Evolutionary conservation across 2,329 filamentous ascomycete species (phyloP).

Genomic region (Lachnellula arida): DNA sequence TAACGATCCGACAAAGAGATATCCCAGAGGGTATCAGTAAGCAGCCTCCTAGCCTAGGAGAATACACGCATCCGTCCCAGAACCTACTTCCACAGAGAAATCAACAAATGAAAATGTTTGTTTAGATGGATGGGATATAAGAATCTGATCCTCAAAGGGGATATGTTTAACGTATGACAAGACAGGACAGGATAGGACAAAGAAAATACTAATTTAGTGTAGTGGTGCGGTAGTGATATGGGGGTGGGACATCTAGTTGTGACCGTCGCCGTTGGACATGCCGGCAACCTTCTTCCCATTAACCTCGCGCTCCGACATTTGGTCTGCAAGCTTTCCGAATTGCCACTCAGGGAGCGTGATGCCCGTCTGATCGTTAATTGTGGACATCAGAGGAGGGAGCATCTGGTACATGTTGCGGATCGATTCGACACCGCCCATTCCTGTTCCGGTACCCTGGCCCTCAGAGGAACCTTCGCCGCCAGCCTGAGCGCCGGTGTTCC

Average conservation of each 20-base stretch:
- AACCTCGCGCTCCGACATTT: conserved; percentile 28
- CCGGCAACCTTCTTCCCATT: conserved; percentile 14
- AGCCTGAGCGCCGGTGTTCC: conserved; percentile 66
- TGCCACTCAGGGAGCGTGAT: conserved; percentile 77
- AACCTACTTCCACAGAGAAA: background rate
- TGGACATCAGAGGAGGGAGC: conserved; percentile 75
- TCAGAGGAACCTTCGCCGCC: conserved; percentile 36
- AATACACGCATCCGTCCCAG: background rate
- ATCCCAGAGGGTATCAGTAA: background rate
- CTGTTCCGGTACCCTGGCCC: conserved; percentile 38
- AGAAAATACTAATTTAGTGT: background rate
- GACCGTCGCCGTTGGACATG: background rate
- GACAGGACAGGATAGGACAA: background rate
- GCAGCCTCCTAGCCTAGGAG: background rate
- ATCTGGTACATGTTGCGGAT: conserved; percentile 82
- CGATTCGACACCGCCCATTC: conserved; percentile 53
- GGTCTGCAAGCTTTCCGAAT: conserved; percentile 46
- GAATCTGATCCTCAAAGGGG: background rate
- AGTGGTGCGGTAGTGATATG: background rate
- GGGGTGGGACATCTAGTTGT: background rate
- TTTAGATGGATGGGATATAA: background rate
- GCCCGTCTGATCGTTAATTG: conserved; percentile 85
- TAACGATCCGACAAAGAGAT: too few relatives aligned
- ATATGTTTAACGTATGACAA: background rate
- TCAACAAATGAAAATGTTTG: background rate